These are phyloP conservation scores for Erythrobasidium hasegawianum DNA, from an alignment of 1,284 basidiomycete genomes.

Conservation along the genomic window DNA sequence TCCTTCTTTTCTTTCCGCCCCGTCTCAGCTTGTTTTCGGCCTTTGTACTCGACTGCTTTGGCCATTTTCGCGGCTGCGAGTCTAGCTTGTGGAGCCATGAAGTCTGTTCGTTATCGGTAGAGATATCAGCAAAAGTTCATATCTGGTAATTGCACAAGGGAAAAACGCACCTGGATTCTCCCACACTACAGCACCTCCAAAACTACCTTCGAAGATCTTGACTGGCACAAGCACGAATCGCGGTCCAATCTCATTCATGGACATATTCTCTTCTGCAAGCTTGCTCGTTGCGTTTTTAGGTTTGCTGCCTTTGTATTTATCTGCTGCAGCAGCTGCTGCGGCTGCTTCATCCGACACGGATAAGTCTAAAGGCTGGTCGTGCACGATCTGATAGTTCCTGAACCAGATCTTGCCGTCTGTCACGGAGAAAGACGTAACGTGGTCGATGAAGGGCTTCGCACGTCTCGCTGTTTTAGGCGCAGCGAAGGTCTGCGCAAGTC, in stretches of 20 bases:
- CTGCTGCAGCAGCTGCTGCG: constrained; percentile 14
- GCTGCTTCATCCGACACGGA: constrained; percentile 18
- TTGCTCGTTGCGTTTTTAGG: constrained; percentile 23
- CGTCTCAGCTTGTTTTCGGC: constrained; percentile 69
- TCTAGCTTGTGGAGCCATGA: constrained; percentile 78
- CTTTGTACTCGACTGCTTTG: constrained; percentile 73
- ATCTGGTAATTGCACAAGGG: too few species aligned
- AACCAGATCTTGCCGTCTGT: constrained; percentile 98
- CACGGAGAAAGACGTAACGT: constrained; percentile 92
- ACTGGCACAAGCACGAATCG: constrained; percentile 97
- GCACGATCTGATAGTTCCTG: constrained; percentile 77
- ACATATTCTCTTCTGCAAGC: constrained; percentile 53
- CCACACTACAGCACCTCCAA: constrained; percentile 90
- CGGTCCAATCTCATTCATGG: constrained; percentile 90
- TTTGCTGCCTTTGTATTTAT: background rate
- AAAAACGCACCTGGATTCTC: constrained; percentile 81
- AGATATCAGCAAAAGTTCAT: too few species aligned
- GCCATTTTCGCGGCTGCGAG: constrained; percentile 67
- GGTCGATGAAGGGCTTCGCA: constrained; percentile 97
- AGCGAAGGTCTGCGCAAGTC: constrained; percentile 78
- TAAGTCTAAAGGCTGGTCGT: constrained; percentile 22
- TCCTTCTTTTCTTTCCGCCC: constrained; percentile 66
- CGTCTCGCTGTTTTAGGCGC: constrained; percentile 84
- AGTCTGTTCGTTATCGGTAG: too few species aligned
- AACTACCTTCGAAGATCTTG: constrained; percentile 95